Base-by-base conservation (phyloP, 2,329 filamentous ascomycete genomes). In the Colletotrichum magnum region DNA sequence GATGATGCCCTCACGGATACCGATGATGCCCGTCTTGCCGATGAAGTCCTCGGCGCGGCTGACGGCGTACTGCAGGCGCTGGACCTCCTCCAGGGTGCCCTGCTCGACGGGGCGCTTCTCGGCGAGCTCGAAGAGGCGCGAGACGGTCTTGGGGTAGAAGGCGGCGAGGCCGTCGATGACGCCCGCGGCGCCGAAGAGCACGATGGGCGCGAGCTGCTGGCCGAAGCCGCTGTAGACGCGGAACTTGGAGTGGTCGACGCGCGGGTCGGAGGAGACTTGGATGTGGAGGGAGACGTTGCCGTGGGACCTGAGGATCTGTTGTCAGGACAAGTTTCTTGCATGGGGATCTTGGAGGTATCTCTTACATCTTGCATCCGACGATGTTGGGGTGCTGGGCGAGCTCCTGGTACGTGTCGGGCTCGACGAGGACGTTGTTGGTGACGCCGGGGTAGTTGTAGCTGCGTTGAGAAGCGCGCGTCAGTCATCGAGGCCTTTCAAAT, bases 151-250 rank as follows among this genome's bases (percentile, higher is more conserved):
- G 16, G 90, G 90, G 76, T 88, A 92, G 76, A 90, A 86, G 13
- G 87, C 89, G 2, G 90, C 89, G 24, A 91, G 82, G 16, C 89
- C 90, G 70, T 92, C 90, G 68, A 92, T 92, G 26, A 89, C 89
- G 16, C 90, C 90, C 6, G 87, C 89, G 16, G 88, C 88, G 54
- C 89, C 89, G 67, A 92, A 86, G 43, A 87, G 80, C 2, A 92
- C 83, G 16, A 90, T 88, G 0, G 90, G 89, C 0, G 89, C 86
- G 10, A 92, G 84, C 77, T 92, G 90, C 74, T 92, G 90, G 5
- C 90, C 90, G 13, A 92, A 85, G 4, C 89, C 90, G 24, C 88
- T 89, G 83, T 88, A 92, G 26, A 90, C 87, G 69, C 84, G 85
- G 81, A 92, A 92, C 59, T 87, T 81, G 24, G 82, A 77, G 75